Evolutionary conservation across 345 rosid species (phyloP).

Genomic region (Syzygium aqueum): DNA sequence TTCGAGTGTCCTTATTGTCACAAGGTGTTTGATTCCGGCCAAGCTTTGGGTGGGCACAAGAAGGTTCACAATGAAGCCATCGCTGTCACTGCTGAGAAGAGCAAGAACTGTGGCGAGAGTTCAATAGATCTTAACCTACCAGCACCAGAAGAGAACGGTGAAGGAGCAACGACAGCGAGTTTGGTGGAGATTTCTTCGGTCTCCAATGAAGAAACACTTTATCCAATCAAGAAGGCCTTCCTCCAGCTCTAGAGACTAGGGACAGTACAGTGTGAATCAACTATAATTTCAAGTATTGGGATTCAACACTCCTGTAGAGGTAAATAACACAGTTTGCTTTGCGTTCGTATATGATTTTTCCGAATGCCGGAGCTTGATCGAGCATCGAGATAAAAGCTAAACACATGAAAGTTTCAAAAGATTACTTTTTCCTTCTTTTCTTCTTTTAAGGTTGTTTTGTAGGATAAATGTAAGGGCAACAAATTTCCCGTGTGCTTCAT

Average conservation of each 20-base stretch:
- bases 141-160: slow-evolving; percentile 13
- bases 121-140: slow-evolving; percentile 34
- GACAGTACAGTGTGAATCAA: neutral
- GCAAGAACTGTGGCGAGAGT: neutral
- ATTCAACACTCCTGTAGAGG: neutral
- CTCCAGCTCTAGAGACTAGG: neutral
- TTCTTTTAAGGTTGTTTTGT: neutral
- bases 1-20: slow-evolving; percentile 38
- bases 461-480: neutral
- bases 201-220: neutral
- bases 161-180: slow-evolving; percentile 3
- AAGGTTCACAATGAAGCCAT: slow-evolving; percentile 24
- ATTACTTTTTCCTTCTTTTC: neutral
- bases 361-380: neutral
- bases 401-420: neutral
- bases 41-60: slow-evolving; percentile 60
- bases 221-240: neutral
- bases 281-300: neutral
- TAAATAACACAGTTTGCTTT: neutral
- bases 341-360: neutral
- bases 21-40: slow-evolving; percentile 43
- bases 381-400: neutral
- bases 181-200: neutral
- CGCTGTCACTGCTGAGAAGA: neutral
- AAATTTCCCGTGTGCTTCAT: neutral